phyloP scores from a whole-genome alignment of 441 rosid species.

The Daphne laureola region DNA sequence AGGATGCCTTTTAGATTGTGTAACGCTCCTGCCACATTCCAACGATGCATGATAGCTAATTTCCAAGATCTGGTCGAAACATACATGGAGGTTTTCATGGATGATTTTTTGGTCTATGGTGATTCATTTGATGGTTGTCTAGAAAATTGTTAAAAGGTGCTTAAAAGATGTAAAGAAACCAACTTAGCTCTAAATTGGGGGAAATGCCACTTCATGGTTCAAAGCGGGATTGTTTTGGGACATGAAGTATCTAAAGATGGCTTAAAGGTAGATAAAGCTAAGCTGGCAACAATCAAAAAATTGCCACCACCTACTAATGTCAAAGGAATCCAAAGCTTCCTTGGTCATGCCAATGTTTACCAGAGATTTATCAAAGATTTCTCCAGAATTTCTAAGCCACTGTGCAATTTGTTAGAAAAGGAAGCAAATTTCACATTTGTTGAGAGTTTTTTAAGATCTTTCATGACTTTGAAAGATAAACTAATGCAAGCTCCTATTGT shows the following conservation, averaged over 20 bases:
- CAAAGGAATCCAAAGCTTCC: background rate
- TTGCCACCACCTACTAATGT: background rate
- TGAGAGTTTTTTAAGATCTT: background rate
- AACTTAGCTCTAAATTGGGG: background rate
- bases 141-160: background rate
- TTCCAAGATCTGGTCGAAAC: background rate
- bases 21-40: background rate
- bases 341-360: background rate
- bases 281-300: background rate
- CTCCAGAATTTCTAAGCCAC: background rate
- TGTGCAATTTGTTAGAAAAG: background rate
- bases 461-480: background rate
- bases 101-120: background rate
- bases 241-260: background rate
- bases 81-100: slow-evolving; percentile 7
- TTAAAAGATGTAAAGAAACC: background rate
- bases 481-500: background rate
- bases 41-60: slow-evolving; percentile 1
- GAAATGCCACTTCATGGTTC: slow-evolving; percentile 3
- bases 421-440: background rate
- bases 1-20: background rate
- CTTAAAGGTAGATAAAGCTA: slow-evolving; percentile 1
- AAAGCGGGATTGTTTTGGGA: background rate
- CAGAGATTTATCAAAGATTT: background rate
- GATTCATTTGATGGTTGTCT: background rate